Evolutionary conservation across 2,329 filamentous ascomycete genomes (phyloP).

Genomic region (Penicillium sp.): DNA sequence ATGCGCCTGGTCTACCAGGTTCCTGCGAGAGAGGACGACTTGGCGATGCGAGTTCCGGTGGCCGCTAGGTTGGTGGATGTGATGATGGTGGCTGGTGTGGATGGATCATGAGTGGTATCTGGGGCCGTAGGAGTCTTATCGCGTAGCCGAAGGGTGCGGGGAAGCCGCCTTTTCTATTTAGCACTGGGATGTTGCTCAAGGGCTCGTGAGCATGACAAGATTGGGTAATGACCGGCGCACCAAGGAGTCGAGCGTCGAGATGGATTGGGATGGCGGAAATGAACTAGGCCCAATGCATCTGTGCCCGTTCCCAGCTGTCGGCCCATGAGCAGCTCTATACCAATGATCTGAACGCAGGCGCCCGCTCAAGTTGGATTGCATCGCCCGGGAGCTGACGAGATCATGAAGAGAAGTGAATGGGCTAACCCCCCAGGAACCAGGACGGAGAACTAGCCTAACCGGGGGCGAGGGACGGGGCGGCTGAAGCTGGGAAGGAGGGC

Average conservation of each 20-base stretch:
- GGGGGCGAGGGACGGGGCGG: slow-evolving; percentile 1
- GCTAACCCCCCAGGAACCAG: slow-evolving; percentile 4
- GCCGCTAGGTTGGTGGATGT: not conserved
- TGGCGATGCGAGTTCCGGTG: not conserved
- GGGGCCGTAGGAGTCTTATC: slow-evolving; percentile 11
- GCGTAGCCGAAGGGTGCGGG: slow-evolving; percentile 19
- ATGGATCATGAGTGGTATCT: not conserved
- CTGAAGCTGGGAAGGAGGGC: slow-evolving; percentile 2
- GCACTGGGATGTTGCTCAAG: not conserved
- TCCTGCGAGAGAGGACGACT: not conserved
- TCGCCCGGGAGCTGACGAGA: not conserved
- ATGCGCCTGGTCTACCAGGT: not conserved
- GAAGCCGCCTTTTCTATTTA: slow-evolving; percentile 3
- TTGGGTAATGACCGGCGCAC: slow-evolving; percentile 3
- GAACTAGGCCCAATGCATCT: not conserved
- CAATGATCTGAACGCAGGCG: not conserved
- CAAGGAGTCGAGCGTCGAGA: not conserved
- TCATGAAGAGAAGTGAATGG: not conserved
- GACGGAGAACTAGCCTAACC: slow-evolving; percentile 14
- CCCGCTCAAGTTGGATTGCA: not conserved
- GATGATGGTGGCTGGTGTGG: not conserved
- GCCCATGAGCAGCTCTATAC: not conserved
- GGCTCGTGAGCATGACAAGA: not conserved
- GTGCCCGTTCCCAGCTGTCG: not conserved
- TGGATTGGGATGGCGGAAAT: not conserved